Evolutionary conservation across 2,329 filamentous ascomycete species (phyloP), one percentile per base, ranked within the genome.

Genomic region (Taxawa tesnikishii): DNA sequence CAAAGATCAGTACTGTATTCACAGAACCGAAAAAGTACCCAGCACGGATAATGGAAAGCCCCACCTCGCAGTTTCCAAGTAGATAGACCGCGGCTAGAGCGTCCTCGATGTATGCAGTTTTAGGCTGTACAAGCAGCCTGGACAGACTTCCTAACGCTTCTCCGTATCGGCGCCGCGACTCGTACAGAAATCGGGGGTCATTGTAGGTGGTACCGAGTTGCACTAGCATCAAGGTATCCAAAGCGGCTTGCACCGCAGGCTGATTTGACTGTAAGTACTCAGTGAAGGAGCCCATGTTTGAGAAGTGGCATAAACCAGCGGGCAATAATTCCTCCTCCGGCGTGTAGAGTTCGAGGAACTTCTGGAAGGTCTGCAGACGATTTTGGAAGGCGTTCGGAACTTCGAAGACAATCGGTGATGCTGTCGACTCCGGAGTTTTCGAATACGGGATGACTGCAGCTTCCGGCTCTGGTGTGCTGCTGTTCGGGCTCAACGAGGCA

Each of bases 211-310:
- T 44, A 6, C 50, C 49, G 2, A 51, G 38, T 23, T 50, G 44
- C 5, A 51, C 43, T 24, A 53, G 31, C 21, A 39, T 40, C 18
- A 53, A 29, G 3, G 47, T 43, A 24, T 53, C 49, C 11, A 53
- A 34, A n/a, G 37, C 40, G 14, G 46, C 36, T 5, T 21, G 28
- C 12, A 53, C 42, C 17, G 42, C 47, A 1, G 43, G 40, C 11
- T 43, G 37, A 7, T 40, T 26, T 12, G 37, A 34, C 4, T 39
- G 39, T 16, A 23, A n/a, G n/a, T 8, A 23, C 8, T 23, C 8
- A 8, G 8, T 23, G 19, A n/a, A 8, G n/a, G 19, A 8, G 19
- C 19, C n/a, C 19, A 23, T 23, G n/a, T 23, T 8, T 8, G 19
- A 23, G 19, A 23, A 23, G 39, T 41, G 14, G 33, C 33, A n/a